Conservation (phyloP, 495 filamentous ascomycete genomes). For the Penicillium waksmanii region DNA sequence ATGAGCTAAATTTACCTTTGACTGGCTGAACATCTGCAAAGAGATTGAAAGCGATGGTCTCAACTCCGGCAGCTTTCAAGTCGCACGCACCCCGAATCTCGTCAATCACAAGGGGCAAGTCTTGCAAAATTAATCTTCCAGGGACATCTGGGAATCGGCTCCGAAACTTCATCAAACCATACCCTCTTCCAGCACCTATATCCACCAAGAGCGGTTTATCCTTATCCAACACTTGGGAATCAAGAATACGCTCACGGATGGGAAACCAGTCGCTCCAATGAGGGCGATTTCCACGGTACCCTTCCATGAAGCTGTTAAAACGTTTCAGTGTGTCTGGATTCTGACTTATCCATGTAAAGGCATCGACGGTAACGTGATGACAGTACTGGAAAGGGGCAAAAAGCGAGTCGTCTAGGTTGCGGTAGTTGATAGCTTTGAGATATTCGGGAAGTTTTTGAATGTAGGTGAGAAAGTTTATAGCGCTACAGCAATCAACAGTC, state of each 20-base stretch:
- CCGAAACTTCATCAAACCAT: constrained; percentile 46
- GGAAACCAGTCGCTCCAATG: constrained; percentile 41
- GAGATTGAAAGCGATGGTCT: constrained; percentile 42
- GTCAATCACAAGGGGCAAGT: constrained; percentile 42
- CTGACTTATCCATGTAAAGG: constrained; percentile 30
- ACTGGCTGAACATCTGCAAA: constrained; percentile 43
- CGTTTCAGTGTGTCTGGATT: constrained; percentile 14
- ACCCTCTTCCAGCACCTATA: constrained; percentile 52
- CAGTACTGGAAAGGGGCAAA: constrained; percentile 43
- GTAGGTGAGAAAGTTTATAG: not conserved
- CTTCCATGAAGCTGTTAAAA: constrained; percentile 36
- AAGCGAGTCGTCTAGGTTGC: constrained; percentile 1
- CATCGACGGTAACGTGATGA: constrained; percentile 25
- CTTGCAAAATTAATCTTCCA: constrained; percentile 49
- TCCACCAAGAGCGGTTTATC: constrained; percentile 53
- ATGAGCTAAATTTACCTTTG: constrained; percentile 33
- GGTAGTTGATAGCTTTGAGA: not conserved
- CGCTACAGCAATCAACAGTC: too few species aligned
- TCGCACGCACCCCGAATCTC: constrained; percentile 29
- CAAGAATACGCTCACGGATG: constrained; percentile 28
- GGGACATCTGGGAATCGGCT: constrained; percentile 21
- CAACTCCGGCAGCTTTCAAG: constrained; percentile 24
- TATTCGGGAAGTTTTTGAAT: constrained; percentile 9
- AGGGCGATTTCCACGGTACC: constrained; percentile 16
- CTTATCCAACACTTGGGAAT: constrained; percentile 11